phyloP scores from a whole-genome alignment of 2,329 filamentous ascomycete species.

The Verticillium dahliae region DNA sequence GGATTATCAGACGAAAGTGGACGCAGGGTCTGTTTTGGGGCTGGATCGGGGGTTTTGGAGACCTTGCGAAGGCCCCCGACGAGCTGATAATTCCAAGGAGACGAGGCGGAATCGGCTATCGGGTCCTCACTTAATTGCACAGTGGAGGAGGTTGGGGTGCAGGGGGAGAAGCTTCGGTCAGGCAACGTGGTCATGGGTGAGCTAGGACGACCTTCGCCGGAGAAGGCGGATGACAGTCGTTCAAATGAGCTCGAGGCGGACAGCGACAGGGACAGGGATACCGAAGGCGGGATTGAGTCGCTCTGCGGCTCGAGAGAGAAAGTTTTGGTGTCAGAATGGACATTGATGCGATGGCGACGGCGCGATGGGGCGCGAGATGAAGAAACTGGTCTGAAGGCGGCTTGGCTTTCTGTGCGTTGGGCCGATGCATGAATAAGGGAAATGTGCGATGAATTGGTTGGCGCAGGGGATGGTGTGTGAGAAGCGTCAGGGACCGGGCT shows the following conservation, averaged over 20 bases:
- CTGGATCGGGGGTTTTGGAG: slow-evolving; percentile 33
- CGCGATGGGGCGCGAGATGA: slow-evolving; percentile 27
- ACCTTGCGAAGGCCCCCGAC: slow-evolving; percentile 50
- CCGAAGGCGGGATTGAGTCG: slow-evolving; percentile 4
- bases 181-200: slow-evolving; percentile 41
- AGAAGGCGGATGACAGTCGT: slow-evolving; percentile 38
- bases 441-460: slow-evolving; percentile 25
- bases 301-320: slow-evolving; percentile 42
- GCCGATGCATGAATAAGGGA: slow-evolving; percentile 28
- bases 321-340: slow-evolving; percentile 49
- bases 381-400: slow-evolving; percentile 8
- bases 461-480: slow-evolving; percentile 20
- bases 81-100: slow-evolving; percentile 48
- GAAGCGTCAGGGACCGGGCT: slow-evolving; percentile 28
- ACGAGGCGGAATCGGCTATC: slow-evolving; percentile 18
- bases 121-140: slow-evolving; percentile 27
- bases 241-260: slow-evolving; percentile 45
- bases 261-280: slow-evolving; percentile 36
- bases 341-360: slow-evolving; percentile 37
- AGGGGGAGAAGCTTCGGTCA: slow-evolving; percentile 34
- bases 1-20: slow-evolving; percentile 5
- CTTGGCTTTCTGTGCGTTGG: slow-evolving; percentile 10
- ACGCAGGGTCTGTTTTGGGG: slow-evolving; percentile 4
- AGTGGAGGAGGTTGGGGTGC: slow-evolving; percentile 24
- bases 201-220: slow-evolving; percentile 39